Percentiles rank a stretch among this genome's conserved stretches.
Evolutionary conservation across 352 stramenopile genomes (phyloP).

Genomic region (Globisporangium spinosum): DNA sequence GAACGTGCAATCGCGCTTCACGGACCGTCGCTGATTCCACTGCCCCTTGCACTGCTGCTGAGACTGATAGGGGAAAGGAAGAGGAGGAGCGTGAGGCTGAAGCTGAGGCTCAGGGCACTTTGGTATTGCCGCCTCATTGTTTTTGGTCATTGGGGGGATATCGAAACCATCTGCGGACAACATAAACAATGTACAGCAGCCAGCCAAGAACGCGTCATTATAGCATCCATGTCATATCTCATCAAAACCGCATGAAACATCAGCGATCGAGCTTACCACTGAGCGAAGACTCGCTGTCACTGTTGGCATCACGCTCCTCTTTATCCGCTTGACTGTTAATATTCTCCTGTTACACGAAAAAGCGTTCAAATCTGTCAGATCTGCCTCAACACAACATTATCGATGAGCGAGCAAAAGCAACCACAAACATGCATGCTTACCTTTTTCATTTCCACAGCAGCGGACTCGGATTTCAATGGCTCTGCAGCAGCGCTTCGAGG

Average conservation of each 20-base stretch:
- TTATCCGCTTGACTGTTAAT: background rate
- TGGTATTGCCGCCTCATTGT: background rate
- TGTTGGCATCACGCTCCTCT: background rate
- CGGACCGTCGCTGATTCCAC: slow-evolving; percentile 20
- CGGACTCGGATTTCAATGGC: background rate
- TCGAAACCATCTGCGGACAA: slow-evolving; percentile 12
- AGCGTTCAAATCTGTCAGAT: background rate
- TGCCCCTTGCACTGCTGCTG: background rate
- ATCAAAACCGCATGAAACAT: background rate
- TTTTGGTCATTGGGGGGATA: background rate
- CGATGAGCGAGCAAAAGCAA: background rate
- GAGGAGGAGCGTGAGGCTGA: background rate
- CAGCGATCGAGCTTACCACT: background rate
- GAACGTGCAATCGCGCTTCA: slow-evolving; percentile 24
- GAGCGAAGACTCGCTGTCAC: slow-evolving; percentile 7
- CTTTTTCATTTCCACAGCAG: background rate
- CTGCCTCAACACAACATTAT: background rate
- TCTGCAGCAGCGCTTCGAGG: background rate
- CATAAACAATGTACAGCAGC: background rate
- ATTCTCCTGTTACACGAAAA: slow-evolving; percentile 4
- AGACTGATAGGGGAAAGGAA: background rate
- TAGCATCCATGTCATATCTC: background rate
- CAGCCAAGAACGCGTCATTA: background rate
- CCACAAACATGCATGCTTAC: background rate
- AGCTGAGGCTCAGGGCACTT: background rate